A percentile compares a stretch with the other conserved stretches of the same genome.
phyloP scores from a whole-genome alignment of 2,329 filamentous ascomycete species.

The Aspergillus eucalypticola region DNA sequence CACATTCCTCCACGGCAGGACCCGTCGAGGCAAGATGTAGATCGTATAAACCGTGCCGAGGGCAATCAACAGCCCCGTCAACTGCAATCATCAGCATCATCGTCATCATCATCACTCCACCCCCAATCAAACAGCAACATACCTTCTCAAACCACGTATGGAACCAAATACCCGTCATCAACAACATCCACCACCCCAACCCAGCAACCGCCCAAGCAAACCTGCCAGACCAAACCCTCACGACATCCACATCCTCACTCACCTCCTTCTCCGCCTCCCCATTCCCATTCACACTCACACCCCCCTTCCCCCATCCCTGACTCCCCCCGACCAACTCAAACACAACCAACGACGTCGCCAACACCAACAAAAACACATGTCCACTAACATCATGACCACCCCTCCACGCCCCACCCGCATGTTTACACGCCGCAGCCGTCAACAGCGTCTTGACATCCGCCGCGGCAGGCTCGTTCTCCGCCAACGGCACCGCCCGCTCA shows the following conservation, averaged over 20 bases:
- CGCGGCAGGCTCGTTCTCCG: conserved; percentile 27
- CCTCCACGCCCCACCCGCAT: conserved; percentile 77
- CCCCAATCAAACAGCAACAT: conserved; percentile 34
- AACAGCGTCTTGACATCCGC: conserved; percentile 51
- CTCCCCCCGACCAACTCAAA: conserved; percentile 67
- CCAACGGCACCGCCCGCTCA: conserved; percentile 57
- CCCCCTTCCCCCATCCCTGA: conserved; percentile 53
- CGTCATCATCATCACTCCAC: not conserved
- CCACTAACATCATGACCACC: conserved; percentile 97
- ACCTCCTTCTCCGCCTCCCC: not conserved
- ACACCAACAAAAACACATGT: conserved; percentile 87
- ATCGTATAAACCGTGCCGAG: conserved; percentile 51
- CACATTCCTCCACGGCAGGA: conserved; percentile 47
- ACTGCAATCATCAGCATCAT: conserved; percentile 32
- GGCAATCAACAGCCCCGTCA: conserved; percentile 53
- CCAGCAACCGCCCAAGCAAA: conserved; percentile 61
- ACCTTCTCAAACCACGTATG: conserved; percentile 99
- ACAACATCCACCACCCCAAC: conserved; percentile 88
- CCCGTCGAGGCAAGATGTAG: conserved; percentile 52
- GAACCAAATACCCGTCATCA: conserved; percentile 98
- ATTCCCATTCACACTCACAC: conserved; percentile 29
- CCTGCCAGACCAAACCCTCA: conserved; percentile 57
- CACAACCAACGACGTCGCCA: conserved; percentile 77
- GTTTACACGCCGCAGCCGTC: conserved; percentile 78
- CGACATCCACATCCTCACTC: conserved; percentile 39